Evolutionary conservation across 2,329 filamentous ascomycete genomes (phyloP).

Genomic region (Fusarium domesticum): DNA sequence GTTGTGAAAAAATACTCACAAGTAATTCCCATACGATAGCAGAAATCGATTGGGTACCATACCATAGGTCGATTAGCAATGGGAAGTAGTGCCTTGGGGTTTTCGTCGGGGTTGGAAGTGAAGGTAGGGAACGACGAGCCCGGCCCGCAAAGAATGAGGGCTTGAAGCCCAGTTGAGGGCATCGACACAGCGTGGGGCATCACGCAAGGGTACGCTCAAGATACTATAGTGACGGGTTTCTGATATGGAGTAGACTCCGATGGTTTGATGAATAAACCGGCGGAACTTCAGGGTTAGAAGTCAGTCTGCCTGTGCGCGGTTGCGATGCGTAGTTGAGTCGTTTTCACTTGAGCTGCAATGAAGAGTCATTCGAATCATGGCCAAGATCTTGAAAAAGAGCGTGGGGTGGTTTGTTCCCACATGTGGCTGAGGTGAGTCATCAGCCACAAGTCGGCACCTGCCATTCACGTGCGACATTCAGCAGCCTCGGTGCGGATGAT

Average conservation of each 20-base stretch:
- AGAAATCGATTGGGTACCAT: conserved; percentile 85
- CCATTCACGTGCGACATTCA: conserved; percentile 22
- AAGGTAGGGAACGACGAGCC: conserved; percentile 81
- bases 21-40: conserved; percentile 75
- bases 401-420: conserved; percentile 19
- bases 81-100: conserved; percentile 77
- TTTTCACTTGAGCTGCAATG: conserved; percentile 20
- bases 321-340: conserved; percentile 13
- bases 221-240: conserved; percentile 2
- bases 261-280: neutral
- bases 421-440: conserved; percentile 20
- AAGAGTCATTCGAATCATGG: conserved; percentile 30
- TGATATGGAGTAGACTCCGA: neutral
- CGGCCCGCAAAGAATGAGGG: conserved; percentile 77
- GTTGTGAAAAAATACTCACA: conserved; percentile 47
- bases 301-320: conserved; percentile 2
- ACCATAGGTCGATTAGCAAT: conserved; percentile 86
- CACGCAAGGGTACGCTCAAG: conserved; percentile 13
- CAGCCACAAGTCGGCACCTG: conserved; percentile 12
- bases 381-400: conserved; percentile 28
- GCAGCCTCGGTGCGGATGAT: conserved; percentile 30
- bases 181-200: conserved; percentile 77
- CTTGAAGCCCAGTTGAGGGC: conserved; percentile 75
- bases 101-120: conserved; percentile 74
- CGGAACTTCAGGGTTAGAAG: neutral